Evolutionary conservation across 1,284 basidiomycete species (phyloP).

Genomic region (Tremellales sp.): DNA sequence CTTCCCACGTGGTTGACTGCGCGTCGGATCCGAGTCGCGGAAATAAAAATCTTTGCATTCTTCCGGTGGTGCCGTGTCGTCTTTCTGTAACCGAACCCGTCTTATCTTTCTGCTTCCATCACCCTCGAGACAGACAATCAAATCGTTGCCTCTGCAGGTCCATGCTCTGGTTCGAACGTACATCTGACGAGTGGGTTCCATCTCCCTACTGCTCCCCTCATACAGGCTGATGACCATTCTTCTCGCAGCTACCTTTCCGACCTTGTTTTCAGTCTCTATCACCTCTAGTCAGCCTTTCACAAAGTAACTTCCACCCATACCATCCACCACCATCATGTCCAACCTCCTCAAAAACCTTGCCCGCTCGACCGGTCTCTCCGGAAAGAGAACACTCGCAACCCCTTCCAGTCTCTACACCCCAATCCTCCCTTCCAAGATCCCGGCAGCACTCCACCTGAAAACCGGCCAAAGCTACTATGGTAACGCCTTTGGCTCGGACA

Average conservation of each 20-base stretch:
- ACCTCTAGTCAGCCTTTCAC: slow-evolving; percentile 23
- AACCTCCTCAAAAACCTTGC: slow-evolving; percentile 5
- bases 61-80: no score
- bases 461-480: slow-evolving; percentile 89
- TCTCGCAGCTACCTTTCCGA: slow-evolving; percentile 44
- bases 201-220: neutral
- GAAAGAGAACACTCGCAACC: slow-evolving; percentile 24
- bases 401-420: slow-evolving; percentile 30
- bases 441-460: slow-evolving; percentile 88
- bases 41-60: no score
- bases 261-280: slow-evolving; percentile 42
- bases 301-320: slow-evolving; percentile 7
- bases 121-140: no score
- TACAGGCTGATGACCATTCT: slow-evolving; percentile 4
- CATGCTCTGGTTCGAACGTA: slow-evolving; percentile 48
- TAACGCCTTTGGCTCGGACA: slow-evolving; percentile 81
- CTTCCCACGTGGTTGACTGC: no score
- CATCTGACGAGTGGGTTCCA: slow-evolving; percentile 48
- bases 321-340: slow-evolving; percentile 14
- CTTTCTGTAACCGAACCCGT: no score
- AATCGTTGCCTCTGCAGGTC: no score
- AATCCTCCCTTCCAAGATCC: slow-evolving; percentile 51
- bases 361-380: neutral
- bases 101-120: no score
- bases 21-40: no score